phyloP scores from a whole-genome alignment of 208 protist genomes.

The Endotrypanum monterogeii region DNA sequence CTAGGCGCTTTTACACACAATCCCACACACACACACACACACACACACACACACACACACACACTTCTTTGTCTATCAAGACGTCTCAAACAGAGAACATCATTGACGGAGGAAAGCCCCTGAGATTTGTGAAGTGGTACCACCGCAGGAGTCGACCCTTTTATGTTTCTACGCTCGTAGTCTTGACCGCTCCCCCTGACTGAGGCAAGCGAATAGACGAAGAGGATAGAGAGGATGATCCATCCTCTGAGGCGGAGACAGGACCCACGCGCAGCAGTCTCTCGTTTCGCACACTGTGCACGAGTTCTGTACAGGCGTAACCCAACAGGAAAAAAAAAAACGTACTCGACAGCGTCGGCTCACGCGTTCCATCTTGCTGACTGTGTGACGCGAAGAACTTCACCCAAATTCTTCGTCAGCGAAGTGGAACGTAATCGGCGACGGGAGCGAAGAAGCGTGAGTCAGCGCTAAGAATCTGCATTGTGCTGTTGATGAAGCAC shows the following conservation, averaged over 20 bases:
- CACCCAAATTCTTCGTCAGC: slow-evolving; percentile 23
- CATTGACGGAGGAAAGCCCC: not conserved
- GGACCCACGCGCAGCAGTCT: too few relatives aligned
- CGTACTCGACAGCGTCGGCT: not conserved
- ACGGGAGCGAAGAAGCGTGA: slow-evolving; percentile 37
- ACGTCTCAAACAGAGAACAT: not conserved
- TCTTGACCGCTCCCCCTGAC: not conserved
- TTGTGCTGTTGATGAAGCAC: slow-evolving; percentile 59
- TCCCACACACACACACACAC: too few relatives aligned
- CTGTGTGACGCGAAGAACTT: not conserved
- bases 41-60: too few relatives aligned
- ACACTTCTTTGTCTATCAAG: not conserved
- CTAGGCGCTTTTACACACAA: not conserved
- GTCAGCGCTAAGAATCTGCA: slow-evolving; percentile 47
- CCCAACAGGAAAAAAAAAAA: not conserved
- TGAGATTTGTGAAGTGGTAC: not conserved
- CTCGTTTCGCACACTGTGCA: not conserved
- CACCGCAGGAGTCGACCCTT: too few relatives aligned
- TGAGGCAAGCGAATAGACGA: not conserved
- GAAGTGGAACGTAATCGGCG: slow-evolving; percentile 51
- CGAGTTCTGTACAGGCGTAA: not conserved
- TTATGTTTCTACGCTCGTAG: not conserved
- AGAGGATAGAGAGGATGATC: not conserved
- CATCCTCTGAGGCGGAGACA: not conserved
- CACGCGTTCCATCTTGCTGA: not conserved